These are phyloP conservation scores for Orychophragmus violaceus DNA, from an alignment of 345 rosid species.

Conservation along the genomic window DNA sequence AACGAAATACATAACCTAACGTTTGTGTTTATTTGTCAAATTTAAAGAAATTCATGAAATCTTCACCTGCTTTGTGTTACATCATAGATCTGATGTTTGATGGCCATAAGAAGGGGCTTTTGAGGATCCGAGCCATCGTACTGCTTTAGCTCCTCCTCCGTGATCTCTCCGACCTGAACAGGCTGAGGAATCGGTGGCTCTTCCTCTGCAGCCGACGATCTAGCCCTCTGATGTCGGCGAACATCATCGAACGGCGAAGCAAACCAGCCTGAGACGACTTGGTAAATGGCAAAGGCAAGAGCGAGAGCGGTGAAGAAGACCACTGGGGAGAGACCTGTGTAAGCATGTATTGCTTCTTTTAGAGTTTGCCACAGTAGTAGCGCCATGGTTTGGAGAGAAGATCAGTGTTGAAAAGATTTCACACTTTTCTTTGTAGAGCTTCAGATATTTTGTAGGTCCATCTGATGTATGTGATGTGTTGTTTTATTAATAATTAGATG, in stretches of 20 bases:
- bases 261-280: conserved; percentile 58
- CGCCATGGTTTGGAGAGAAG: conserved; percentile 43
- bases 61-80: conserved; percentile 89
- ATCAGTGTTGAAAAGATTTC: conserved; percentile 11
- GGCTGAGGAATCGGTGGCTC: conserved; percentile 76
- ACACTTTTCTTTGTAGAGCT: conserved; percentile 1
- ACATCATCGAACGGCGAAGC: conserved; percentile 43
- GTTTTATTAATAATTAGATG: no score
- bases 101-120: conserved; percentile 96
- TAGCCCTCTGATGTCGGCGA: conserved; percentile 36
- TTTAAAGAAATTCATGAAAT: neutral
- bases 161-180: conserved; percentile 85
- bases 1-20: neutral
- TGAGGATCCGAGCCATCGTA: conserved; percentile 78
- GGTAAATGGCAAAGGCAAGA: conserved; percentile 60
- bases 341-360: conserved; percentile 68
- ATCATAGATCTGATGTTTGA: conserved; percentile 99
- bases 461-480: no score
- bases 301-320: conserved; percentile 72
- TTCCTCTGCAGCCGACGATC: conserved; percentile 45
- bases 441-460: no score
- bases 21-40: neutral
- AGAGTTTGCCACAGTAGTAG: conserved; percentile 82
- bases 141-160: conserved; percentile 74
- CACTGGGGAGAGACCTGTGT: conserved; percentile 87